Evolutionary conservation across 495 filamentous ascomycete genomes (phyloP).

Genomic region (Hyaloscypha hepaticicola): DNA sequence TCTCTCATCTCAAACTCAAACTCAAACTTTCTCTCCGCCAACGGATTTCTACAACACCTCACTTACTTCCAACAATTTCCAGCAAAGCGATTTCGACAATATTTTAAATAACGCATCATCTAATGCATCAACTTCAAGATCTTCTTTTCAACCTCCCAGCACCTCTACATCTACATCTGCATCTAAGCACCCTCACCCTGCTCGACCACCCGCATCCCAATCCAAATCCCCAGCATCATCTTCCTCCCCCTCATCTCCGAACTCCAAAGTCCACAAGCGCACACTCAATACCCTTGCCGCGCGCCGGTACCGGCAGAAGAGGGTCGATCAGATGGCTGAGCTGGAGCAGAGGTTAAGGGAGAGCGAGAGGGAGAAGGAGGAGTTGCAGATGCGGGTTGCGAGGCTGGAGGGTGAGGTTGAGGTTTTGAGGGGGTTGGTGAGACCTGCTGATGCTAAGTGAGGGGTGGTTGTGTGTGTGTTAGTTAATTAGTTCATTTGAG

Average conservation of each 20-base stretch:
- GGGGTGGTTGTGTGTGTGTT: not conserved
- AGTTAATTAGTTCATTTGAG: not conserved
- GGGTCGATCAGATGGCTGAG: not conserved
- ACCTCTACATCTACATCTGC: not conserved
- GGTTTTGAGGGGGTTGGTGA: conserved; percentile 1
- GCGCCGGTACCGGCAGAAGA: not conserved
- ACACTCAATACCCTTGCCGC: conserved; percentile 1
- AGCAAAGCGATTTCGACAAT: not conserved
- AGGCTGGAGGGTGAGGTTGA: conserved; percentile 2
- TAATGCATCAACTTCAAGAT: not conserved
- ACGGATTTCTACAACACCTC: not conserved
- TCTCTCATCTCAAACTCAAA: not conserved
- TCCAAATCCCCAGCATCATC: not conserved
- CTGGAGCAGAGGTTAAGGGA: not conserved
- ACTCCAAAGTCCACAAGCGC: not conserved
- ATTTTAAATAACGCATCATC: not conserved
- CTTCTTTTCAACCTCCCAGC: not conserved
- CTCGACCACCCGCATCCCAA: not conserved
- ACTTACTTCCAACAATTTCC: not conserved
- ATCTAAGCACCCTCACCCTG: not conserved
- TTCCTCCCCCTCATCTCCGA: not conserved
- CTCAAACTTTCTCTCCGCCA: not conserved
- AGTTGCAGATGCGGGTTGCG: not conserved
- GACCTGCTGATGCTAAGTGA: not conserved
- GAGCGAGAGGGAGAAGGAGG: conserved; percentile 1